Base-by-base conservation (phyloP, 2,329 filamentous ascomycete genomes). In the Drechslera avenae region DNA sequence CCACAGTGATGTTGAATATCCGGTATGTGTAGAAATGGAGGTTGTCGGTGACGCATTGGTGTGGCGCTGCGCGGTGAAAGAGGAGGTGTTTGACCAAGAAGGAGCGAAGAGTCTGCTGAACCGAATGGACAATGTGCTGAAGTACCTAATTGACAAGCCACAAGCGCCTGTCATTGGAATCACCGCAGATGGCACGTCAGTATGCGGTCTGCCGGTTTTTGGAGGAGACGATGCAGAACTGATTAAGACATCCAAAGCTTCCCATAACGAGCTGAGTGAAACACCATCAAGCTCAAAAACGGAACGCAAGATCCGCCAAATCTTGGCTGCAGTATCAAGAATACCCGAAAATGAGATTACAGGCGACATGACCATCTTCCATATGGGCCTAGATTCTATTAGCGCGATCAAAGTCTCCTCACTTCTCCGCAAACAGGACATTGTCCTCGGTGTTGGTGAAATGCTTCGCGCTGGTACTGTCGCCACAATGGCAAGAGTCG, bases 341-440 rank as follows among this genome's bases (percentile, higher is more conserved):
- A 73, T 88, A 0, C 76, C 85, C 0, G 72, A 78, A 14, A 66
- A 78, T 0, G 77, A 83, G 1, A 88, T 96, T 43, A 72, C 75
- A 2, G 80, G 79, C 47, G 76, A 79, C 1, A 82, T 86, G 42
- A 90, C 82, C 0, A 82, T 96, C 10, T 96, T 94, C 71, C 86
- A 94, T 56, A 80, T 97, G 1, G 92, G 92, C 0, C 83, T 97
- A 1, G 92, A 97, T 69, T 97, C 92, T 0, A 96, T 97, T 70
- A 93, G 87, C 57, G 88, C 91, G 1, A 94, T 97, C 75, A 95
- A 94, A 64, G 85, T 91, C 3, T 85, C 86, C 7, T 82, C 87
- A 0, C 77, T 91, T 6, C 76, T 97, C 3, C 85, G 84, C 34
- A 88, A 83, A 59, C 74, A 79, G 34, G 83, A 79, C 0, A 73